These are phyloP conservation scores for Xylariaceae sp. DNA, from an alignment of 2,329 filamentous ascomycete genomes.

Conservation along the genomic window DNA sequence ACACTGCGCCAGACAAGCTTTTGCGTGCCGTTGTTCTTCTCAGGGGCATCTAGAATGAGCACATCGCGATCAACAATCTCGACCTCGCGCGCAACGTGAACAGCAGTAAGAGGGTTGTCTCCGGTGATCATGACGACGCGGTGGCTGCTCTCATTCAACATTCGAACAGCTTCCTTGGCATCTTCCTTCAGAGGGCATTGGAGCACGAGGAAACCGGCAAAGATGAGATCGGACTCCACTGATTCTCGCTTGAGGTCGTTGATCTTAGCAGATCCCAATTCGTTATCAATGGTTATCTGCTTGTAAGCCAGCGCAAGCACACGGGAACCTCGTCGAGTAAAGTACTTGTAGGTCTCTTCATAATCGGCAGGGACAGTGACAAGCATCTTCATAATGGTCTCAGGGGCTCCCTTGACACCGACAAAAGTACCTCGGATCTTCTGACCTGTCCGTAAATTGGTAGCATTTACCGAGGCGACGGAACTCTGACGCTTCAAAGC, in stretches of 20 bases:
- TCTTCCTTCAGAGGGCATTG: constrained; percentile 97
- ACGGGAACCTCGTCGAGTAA: constrained; percentile 90
- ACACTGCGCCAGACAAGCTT: constrained; percentile 91
- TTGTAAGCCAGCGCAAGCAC: constrained; percentile 93
- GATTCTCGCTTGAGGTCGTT: constrained; percentile 93
- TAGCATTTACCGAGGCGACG: constrained; percentile 73
- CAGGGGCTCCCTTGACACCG: constrained; percentile 92
- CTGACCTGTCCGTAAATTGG: constrained; percentile 65
- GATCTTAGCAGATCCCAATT: constrained; percentile 77
- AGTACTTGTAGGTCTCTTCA: constrained; percentile 97
- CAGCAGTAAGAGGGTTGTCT: constrained; percentile 93
- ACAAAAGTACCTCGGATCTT: constrained; percentile 84
- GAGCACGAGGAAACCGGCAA: constrained; percentile 92
- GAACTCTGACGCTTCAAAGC: constrained; percentile 94
- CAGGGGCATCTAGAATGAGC: constrained; percentile 89
- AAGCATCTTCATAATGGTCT: constrained; percentile 94
- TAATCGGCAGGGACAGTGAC: constrained; percentile 77
- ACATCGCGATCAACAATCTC: constrained; percentile 97
- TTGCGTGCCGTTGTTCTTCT: constrained; percentile 75
- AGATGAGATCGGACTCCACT: constrained; percentile 76
- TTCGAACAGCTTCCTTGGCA: constrained; percentile 85
- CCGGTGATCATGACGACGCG: constrained; percentile 99
- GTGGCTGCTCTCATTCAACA: constrained; percentile 98
- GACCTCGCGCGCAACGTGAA: constrained; percentile 90
- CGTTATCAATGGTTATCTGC: constrained; percentile 73